Conservation (phyloP, 371 early-diverging fungal genomes). For the Rhizopus microsporus region DNA sequence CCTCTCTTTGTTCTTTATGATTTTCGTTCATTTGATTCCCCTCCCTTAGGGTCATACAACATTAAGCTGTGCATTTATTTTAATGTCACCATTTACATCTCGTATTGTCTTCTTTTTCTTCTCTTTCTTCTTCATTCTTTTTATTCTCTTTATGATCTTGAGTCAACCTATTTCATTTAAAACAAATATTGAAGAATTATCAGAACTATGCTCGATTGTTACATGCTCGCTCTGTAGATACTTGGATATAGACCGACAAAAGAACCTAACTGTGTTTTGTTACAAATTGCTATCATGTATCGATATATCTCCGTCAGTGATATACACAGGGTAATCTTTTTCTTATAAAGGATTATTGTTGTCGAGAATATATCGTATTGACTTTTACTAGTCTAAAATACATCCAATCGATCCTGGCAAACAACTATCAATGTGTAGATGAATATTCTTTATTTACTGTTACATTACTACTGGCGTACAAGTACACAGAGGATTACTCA, state of each 20-base stretch:
- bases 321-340: slow-evolving; percentile 31
- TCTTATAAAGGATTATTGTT: neutral
- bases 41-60: neutral
- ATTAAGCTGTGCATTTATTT: neutral
- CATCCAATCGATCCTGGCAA: slow-evolving; percentile 24
- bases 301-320: slow-evolving; percentile 21
- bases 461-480: slow-evolving; percentile 36
- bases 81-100: slow-evolving; percentile 3
- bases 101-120: neutral
- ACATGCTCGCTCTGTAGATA: slow-evolving; percentile 13
- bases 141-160: neutral
- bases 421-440: slow-evolving; percentile 20
- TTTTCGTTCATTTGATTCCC: neutral
- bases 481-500: slow-evolving; percentile 38
- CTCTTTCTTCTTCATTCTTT: neutral
- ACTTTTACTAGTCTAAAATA: slow-evolving; percentile 31
- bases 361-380: neutral
- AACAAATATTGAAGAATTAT: slow-evolving; percentile 11
- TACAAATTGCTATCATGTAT: slow-evolving; percentile 16
- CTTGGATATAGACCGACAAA: slow-evolving; percentile 22
- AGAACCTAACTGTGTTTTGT: slow-evolving; percentile 24
- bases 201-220: slow-evolving; percentile 19
- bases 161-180: neutral
- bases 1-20: neutral
- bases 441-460: slow-evolving; percentile 38